Conservation (phyloP, 2,329 filamentous ascomycete genomes). For the Penicillium sp. region DNA sequence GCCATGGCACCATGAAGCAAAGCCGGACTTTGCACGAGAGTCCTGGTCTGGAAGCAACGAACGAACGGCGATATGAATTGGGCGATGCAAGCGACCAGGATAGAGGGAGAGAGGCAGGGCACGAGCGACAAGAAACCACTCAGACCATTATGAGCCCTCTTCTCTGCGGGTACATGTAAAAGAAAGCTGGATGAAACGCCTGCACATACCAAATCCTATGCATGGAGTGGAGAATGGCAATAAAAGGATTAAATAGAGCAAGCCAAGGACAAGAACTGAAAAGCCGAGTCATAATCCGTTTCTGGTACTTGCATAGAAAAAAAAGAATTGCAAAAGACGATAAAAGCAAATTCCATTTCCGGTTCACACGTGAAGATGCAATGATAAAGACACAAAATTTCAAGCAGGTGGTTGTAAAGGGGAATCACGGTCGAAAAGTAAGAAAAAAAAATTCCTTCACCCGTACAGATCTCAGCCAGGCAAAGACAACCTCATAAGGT, state of each 20-base stretch:
- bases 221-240: constrained; percentile 12
- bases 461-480: constrained; percentile 18
- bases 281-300: constrained; percentile 13
- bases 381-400: constrained; percentile 24
- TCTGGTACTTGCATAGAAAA: constrained; percentile 12
- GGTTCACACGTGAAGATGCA: constrained; percentile 26
- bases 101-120: background rate
- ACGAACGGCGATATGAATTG: background rate
- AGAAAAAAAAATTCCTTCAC: background rate
- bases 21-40: background rate
- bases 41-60: background rate
- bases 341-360: constrained; percentile 24
- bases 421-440: constrained; percentile 26
- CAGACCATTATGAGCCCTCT: constrained; percentile 9
- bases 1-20: background rate
- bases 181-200: background rate
- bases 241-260: constrained; percentile 9
- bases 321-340: constrained; percentile 6
- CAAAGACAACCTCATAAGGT: constrained; percentile 4
- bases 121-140: background rate
- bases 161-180: constrained; percentile 2
- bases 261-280: constrained; percentile 4
- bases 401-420: constrained; percentile 25
- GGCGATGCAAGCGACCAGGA: background rate
- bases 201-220: constrained; percentile 12